phyloP scores from a whole-genome alignment of 2,329 filamentous ascomycete species.

The Colletotrichum zoysiae region DNA sequence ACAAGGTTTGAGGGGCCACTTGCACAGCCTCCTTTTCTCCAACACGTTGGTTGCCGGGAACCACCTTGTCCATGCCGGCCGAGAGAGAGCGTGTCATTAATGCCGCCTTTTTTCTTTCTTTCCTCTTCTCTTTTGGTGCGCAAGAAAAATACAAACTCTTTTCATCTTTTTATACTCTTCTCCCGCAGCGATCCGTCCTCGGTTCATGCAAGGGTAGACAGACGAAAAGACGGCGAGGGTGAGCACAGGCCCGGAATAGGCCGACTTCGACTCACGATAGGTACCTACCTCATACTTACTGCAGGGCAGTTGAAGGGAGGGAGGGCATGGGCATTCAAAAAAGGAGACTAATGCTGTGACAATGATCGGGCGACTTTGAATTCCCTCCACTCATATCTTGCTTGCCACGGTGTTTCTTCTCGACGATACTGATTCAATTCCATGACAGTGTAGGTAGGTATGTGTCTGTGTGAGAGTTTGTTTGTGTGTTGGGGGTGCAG shows the following conservation, averaged over 20 bases:
- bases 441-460: not conserved
- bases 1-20: conserved; percentile 8
- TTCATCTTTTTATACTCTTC: not conserved
- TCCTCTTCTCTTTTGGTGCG: not conserved
- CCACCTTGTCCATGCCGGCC: conserved; percentile 23
- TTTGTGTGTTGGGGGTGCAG: not conserved
- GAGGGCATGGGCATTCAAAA: not conserved
- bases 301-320: not conserved
- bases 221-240: not conserved
- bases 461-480: not conserved
- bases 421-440: not conserved
- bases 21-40: conserved; percentile 35
- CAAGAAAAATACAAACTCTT: not conserved
- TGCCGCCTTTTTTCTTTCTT: conserved; percentile 1
- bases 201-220: not conserved
- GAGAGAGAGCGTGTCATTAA: conserved; percentile 18
- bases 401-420: not conserved
- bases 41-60: conserved; percentile 12
- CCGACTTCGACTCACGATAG: not conserved
- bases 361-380: not conserved
- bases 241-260: not conserved
- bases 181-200: not conserved
- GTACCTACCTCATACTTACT: no score
- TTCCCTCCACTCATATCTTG: not conserved
- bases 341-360: not conserved